Evolutionary conservation across 345 rosid species (phyloP).

Genomic region (Barbarea vulgaris): DNA sequence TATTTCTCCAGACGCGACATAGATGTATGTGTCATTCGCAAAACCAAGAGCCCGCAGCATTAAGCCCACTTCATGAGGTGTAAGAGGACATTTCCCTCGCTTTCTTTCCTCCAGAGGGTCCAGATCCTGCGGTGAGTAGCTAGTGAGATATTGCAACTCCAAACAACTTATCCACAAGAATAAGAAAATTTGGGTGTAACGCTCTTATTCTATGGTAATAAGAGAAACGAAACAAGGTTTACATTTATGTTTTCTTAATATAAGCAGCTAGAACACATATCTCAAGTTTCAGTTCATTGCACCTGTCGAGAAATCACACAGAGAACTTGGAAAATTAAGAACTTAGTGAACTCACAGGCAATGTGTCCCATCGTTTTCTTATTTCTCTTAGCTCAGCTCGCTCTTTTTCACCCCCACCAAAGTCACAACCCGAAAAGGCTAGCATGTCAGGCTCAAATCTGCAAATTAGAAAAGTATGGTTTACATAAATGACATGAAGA

Average conservation of each 20-base stretch:
- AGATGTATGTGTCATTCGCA: conserved; percentile 77
- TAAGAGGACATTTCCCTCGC: conserved; percentile 95
- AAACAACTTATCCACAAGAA: neutral
- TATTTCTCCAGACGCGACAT: conserved; percentile 98
- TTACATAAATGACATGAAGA: conserved; percentile 7
- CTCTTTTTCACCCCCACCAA: conserved; percentile 99
- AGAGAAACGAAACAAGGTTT: neutral
- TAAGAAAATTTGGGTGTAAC: neutral
- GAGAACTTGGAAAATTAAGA: neutral
- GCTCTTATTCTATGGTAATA: neutral
- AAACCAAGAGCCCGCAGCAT: conserved; percentile 97
- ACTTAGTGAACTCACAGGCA: conserved; percentile 72
- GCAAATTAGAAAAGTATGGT: conserved; percentile 21
- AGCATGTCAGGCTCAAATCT: conserved; percentile 99
- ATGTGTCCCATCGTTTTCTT: conserved; percentile 94
- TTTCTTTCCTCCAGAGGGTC: conserved; percentile 84
- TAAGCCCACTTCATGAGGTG: conserved; percentile 96
- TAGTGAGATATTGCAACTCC: conserved; percentile 18
- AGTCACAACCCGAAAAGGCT: conserved; percentile 98
- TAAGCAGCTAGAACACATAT: neutral
- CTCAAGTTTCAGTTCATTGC: conserved; percentile 17
- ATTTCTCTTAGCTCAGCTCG: conserved; percentile 84
- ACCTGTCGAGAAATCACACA: neutral
- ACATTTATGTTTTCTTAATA: neutral
- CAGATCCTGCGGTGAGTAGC: conserved; percentile 59